Evolutionary conservation across 2,329 filamentous ascomycete species (phyloP), one percentile per base, ranked within the genome.

Genomic region (Colletotrichum echinochloae): DNA sequence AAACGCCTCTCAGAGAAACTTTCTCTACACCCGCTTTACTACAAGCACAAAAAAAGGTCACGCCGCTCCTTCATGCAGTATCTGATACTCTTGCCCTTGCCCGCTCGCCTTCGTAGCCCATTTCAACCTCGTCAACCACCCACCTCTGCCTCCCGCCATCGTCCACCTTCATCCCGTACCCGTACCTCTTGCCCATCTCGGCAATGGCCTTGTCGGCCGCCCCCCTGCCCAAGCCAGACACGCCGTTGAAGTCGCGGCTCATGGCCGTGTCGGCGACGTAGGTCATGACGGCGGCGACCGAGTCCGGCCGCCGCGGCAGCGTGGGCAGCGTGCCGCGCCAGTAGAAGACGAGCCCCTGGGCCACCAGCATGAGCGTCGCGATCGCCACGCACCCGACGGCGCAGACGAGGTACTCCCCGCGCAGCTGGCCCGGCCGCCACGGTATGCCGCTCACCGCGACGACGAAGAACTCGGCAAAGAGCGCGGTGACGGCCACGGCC

Each of bases 221-320:
- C 14, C 26, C 28, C 23, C 30, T 28, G 1, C 14, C 63, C 44
- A 52, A 30, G 3, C 20, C 59, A 23, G 74, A 70, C 14, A 74
- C 23, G 14, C 64, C 67, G 30, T 70, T 52, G 49, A 76, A 74
- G 48, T 75, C 73, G 7, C 67, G 54, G 30, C 65, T 70, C 74
- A 76, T 74, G 23, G 51, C 56, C 51, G 75, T 75, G 11, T 65
- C 66, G 1, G 75, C 75, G 8, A 75, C 73, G 41, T 76, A 76
- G 35, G 75, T 74, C 74, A 76, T 76, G 33, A 76, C 75, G 18
- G 72, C 68, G 5, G 73, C 75, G 6, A 75, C 73, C 9, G 67
- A 73, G 60, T 74, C 73, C 9, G 75, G 75, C 28, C 72, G 54
- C n/a, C 75, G 67, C 14, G 75, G 75, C 41, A 76, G 52, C 35